A percentile compares a stretch with the other conserved stretches of the same genome.
These are phyloP conservation scores for Paecilomyces dactylethromorphus DNA, from an alignment of 2,329 filamentous ascomycete species.

Conservation along the genomic window DNA sequence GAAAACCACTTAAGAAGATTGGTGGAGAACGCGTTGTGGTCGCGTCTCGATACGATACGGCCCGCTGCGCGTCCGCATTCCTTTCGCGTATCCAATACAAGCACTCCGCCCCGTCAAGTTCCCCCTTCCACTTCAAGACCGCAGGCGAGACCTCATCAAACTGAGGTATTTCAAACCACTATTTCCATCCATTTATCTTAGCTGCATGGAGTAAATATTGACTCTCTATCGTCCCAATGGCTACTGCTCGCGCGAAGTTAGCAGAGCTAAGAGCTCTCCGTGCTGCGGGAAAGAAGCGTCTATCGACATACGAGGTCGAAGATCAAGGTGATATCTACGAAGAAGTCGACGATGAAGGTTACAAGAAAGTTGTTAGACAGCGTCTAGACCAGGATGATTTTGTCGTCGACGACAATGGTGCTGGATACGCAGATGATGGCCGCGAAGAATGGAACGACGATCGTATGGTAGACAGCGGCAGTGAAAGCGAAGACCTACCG, in stretches of 20 bases:
- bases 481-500: constrained; percentile 69
- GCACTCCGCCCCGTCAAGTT: neutral
- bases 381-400: constrained; percentile 94
- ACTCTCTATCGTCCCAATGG: constrained; percentile 17
- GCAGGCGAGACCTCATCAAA: neutral
- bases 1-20: constrained; percentile 16
- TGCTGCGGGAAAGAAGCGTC: constrained; percentile 82
- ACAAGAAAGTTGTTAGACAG: constrained; percentile 89
- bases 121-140: neutral
- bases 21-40: constrained; percentile 15
- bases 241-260: constrained; percentile 27
- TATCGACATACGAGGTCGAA: constrained; percentile 79
- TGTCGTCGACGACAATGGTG: constrained; percentile 95
- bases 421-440: constrained; percentile 93
- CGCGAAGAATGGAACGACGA: constrained; percentile 82
- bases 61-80: constrained; percentile 11
- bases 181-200: neutral
- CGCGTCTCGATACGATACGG: constrained; percentile 10
- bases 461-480: constrained; percentile 53
- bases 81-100: constrained; percentile 6
- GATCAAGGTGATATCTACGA: constrained; percentile 85
- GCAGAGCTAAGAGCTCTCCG: constrained; percentile 80
- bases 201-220: neutral
- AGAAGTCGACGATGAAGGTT: constrained; percentile 91
- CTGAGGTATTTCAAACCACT: neutral